Percentiles rank a stretch among this genome's conserved stretches.
Evolutionary conservation across 2,329 filamentous ascomycete species (phyloP).

Genomic region (Alternaria angustiovoidea): DNA sequence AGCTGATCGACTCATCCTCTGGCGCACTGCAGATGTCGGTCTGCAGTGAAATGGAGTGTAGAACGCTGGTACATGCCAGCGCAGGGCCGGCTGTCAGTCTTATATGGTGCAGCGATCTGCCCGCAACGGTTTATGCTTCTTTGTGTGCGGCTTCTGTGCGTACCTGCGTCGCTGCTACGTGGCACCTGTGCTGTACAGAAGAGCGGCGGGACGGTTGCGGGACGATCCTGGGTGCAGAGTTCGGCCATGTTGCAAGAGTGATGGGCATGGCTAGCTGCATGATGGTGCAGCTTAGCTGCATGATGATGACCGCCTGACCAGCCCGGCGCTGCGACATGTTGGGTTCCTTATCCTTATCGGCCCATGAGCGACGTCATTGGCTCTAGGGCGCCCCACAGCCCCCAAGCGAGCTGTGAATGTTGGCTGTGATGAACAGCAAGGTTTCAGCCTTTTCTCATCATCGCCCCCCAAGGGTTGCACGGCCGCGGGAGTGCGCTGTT

Average conservation of each 20-base stretch:
- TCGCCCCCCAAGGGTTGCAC: conserved; percentile 19
- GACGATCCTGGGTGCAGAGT: conserved; percentile 48
- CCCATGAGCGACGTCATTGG: conserved; percentile 34
- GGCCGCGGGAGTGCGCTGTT: conserved; percentile 25
- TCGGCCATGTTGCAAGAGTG: conserved; percentile 36
- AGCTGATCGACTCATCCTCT: conserved; percentile 48
- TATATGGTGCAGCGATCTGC: conserved; percentile 32
- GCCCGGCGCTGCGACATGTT: conserved; percentile 16
- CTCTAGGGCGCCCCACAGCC: conserved; percentile 10
- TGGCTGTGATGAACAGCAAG: conserved; percentile 6
- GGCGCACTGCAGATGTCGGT: conserved; percentile 36
- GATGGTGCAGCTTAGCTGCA: conserved; percentile 9
- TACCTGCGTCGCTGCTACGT: conserved; percentile 49
- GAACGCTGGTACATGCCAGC: conserved; percentile 17
- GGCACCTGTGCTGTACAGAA: conserved; percentile 49
- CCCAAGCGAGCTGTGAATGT: conserved; percentile 23
- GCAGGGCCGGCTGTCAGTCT: conserved; percentile 27
- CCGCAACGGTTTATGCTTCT: conserved; percentile 34
- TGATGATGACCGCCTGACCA: conserved; percentile 25
- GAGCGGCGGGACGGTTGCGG: conserved; percentile 45
- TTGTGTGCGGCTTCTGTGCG: conserved; percentile 38
- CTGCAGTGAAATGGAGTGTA: conserved; percentile 30
- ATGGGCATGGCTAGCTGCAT: conserved; percentile 42
- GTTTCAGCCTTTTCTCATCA: conserved; percentile 19
- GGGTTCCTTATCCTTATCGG: conserved; percentile 36